Evolutionary conservation across 768 basidiomycete species (phyloP).

Genomic region (Suillus occidentalis): DNA sequence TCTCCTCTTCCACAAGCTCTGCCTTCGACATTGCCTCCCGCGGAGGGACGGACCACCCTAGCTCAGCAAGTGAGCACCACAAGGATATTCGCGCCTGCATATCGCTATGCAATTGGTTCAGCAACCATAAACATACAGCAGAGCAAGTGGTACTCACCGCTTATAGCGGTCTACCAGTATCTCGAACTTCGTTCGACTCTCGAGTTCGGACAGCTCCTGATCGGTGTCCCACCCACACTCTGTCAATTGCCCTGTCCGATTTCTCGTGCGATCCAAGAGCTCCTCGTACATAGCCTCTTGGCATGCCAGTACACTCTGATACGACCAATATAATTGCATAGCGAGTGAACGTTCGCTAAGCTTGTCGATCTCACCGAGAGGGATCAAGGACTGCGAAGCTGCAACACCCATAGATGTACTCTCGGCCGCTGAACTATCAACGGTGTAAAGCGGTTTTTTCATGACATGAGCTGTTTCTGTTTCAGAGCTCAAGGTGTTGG

Average conservation of each 20-base stretch:
- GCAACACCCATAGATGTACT: conserved; percentile 35
- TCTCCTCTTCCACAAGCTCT: conserved; percentile 66
- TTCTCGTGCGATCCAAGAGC: conserved; percentile 59
- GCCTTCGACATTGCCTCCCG: conserved; percentile 68
- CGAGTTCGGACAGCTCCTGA: conserved; percentile 56
- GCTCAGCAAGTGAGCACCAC: conserved; percentile 59
- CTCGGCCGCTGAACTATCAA: conserved; percentile 49
- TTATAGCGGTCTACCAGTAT: conserved; percentile 56
- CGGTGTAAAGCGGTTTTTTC: conserved; percentile 37
- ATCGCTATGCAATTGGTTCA: conserved; percentile 41
- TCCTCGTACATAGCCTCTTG: conserved; percentile 81
- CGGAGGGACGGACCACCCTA: conserved; percentile 59
- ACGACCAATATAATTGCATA: conserved; percentile 70
- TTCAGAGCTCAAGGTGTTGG: conserved; percentile 4
- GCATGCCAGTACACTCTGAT: conserved; percentile 59
- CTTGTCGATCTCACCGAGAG: conserved; percentile 42
- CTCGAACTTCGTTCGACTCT: conserved; percentile 59
- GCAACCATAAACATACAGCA: background rate
- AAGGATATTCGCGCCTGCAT: conserved; percentile 64
- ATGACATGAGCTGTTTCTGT: conserved; percentile 3
- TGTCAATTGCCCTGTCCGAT: conserved; percentile 50
- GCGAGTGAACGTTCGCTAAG: conserved; percentile 63
- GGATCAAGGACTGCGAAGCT: conserved; percentile 37
- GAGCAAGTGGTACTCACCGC: conserved; percentile 38
- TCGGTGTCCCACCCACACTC: conserved; percentile 74